These are phyloP conservation scores for Ziziphus jujuba DNA, from an alignment of 306 rosid species.

Conservation along the genomic window DNA sequence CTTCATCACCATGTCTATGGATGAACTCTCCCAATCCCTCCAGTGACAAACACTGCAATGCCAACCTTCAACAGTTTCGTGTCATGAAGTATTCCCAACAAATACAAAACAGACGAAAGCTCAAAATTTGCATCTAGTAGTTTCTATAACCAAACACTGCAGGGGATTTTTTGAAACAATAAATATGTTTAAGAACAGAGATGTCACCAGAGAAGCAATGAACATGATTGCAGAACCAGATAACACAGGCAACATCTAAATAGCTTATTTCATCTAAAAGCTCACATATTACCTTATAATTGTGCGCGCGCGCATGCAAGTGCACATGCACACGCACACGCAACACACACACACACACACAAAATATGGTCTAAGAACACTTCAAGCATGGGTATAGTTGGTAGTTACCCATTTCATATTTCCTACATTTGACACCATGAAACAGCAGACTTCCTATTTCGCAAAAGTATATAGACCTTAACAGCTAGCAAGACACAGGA, in stretches of 20 bases:
- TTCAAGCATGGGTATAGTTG: too few relatives aligned
- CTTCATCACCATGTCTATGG: slow-evolving; percentile 85
- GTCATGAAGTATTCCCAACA: not conserved
- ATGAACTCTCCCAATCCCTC: slow-evolving; percentile 97
- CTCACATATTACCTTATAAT: too few relatives aligned
- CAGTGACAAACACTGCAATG: slow-evolving; percentile 83
- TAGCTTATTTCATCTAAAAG: too few relatives aligned
- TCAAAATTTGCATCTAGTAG: slow-evolving; percentile 18
- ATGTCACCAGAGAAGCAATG: slow-evolving; percentile 70
- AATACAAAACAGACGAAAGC: not conserved
- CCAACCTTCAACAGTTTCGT: slow-evolving; percentile 55
- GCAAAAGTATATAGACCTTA: too few relatives aligned
- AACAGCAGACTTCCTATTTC: too few relatives aligned
- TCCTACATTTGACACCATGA: too few relatives aligned
- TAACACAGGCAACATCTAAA: too few relatives aligned
- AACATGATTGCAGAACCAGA: slow-evolving; percentile 91
- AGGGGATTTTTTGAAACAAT: slow-evolving; percentile 3
- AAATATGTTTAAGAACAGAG: not conserved
- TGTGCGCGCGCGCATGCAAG: too few relatives aligned
- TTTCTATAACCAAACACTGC: slow-evolving; percentile 1
- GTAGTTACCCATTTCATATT: too few relatives aligned
- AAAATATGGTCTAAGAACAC: too few relatives aligned
- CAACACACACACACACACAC: too few relatives aligned
- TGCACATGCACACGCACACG: too few relatives aligned
- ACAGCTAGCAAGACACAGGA: not conserved